These are phyloP conservation scores for Cutaneotrichosporon dermatis DNA, from an alignment of 1,284 basidiomycete genomes.

Conservation along the genomic window DNA sequence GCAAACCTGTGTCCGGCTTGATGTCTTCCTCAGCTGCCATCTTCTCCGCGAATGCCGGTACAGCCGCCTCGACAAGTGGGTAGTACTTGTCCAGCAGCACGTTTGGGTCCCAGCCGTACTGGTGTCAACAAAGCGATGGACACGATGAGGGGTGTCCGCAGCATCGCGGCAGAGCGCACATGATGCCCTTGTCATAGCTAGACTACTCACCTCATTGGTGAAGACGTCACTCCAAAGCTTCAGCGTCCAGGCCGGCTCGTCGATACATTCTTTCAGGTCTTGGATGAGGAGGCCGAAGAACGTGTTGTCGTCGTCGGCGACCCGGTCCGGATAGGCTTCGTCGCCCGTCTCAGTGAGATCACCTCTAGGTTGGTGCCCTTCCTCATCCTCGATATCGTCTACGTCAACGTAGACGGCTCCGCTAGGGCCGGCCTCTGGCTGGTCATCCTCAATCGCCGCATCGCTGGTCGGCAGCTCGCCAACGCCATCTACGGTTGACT, in stretches of 20 bases:
- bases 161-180: too few species aligned
- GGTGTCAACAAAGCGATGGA: background rate
- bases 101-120: background rate
- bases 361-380: too few species aligned
- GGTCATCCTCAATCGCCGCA: too few species aligned
- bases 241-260: background rate
- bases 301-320: background rate
- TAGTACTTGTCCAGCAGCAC: background rate
- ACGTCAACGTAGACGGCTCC: too few species aligned
- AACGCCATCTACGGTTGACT: too few species aligned
- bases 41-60: background rate
- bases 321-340: background rate
- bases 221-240: background rate
- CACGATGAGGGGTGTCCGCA: too few species aligned
- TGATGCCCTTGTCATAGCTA: background rate
- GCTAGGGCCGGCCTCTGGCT: too few species aligned
- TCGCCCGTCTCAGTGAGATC: too few species aligned
- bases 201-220: background rate
- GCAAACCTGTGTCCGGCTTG: background rate
- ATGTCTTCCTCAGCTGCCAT: background rate
- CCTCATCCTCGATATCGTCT: too few species aligned
- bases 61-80: background rate
- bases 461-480: too few species aligned
- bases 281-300: background rate
- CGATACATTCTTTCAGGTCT: background rate